Base-by-base conservation (phyloP, 768 basidiomycete genomes). In the Exsudoporus frostii region DNA sequence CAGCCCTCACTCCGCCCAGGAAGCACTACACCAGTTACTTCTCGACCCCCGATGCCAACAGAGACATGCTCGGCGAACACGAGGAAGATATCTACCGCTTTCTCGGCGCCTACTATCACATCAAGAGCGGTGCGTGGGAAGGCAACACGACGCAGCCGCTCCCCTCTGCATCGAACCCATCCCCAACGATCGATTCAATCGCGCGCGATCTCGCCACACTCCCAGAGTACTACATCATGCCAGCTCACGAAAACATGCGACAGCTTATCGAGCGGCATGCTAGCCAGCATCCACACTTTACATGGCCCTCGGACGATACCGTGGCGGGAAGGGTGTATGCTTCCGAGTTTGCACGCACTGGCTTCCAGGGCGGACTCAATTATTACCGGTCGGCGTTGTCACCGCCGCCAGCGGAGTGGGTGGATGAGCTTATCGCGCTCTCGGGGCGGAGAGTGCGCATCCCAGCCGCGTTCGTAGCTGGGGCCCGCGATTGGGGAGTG, bases 291-390 rank as follows among this genome's bases (percentile, higher is more conserved):
- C 25, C 53, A 22, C 34, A 22, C 19, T 45, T 56, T 27, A 32
- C 64, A 55, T 86, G 84, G 84, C 66, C 85, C 9, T 52, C 75
- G 5, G 76, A 79, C 10, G 73, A 69, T 1, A 80, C 80, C 44
- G 73, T 83, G 13, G 64, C 52, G 0, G 61, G 51, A 24, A 42
- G 10, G 24, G 74, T 81, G 11, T 85, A 83, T 59, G 73, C 76
- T 2, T 57, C 71, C 20, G 77, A 78, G 56, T 86, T 76, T 52
- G 56, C 60, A 0, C 70, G 76, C 38, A 81, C 79, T 2, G 82
- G 85, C 1, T 85, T 85, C 53, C 83, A 84, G 60, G 83, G 82
- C n/a, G 82, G 80, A 25, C 64, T 85, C 48, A 83, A 85, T 58
- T 68, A 75, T 53, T 85, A 85, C 59, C 76, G 83, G 25, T 69